phyloP scores from a whole-genome alignment of 495 filamentous ascomycete species.

The Pyrenula massariospora region DNA sequence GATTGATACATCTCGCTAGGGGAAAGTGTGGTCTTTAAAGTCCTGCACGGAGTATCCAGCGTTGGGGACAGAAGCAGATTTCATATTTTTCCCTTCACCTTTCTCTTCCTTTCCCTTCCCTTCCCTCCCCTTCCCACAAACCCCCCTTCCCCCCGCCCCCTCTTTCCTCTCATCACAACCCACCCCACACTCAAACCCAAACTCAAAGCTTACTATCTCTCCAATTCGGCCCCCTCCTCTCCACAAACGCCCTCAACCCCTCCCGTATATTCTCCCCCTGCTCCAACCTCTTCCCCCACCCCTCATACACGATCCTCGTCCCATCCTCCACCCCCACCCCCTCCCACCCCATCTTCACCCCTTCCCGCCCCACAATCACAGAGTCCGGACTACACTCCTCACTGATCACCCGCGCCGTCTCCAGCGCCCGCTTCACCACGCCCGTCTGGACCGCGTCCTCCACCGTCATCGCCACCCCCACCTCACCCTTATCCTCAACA shows the following conservation, averaged over 20 bases:
- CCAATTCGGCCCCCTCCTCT: conserved; percentile 65
- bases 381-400: conserved; percentile 58
- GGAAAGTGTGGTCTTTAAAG: no score
- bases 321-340: conserved; percentile 50
- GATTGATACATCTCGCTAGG: no score
- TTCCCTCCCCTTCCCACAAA: no score
- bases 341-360: conserved; percentile 59
- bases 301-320: conserved; percentile 42
- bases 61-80: no score
- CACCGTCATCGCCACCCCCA: conserved; percentile 40
- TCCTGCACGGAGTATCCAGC: no score
- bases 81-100: no score
- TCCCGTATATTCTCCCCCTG: conserved; percentile 65
- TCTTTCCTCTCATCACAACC: no score
- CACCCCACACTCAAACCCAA: no score
- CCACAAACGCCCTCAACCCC: conserved; percentile 68
- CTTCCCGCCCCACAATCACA: conserved; percentile 53
- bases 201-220: conserved; percentile 60
- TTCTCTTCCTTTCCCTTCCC: no score
- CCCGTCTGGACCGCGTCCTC: conserved; percentile 27
- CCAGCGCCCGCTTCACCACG: conserved; percentile 31
- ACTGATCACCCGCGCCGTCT: conserved; percentile 33
- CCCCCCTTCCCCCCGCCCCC: no score
- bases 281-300: conserved; percentile 47
- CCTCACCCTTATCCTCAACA: conserved; percentile 29